Evolutionary conservation across 2,329 filamentous ascomycete species (phyloP), one percentile per base, ranked within the genome.

Genomic region (Pseudodiploospora longispora): DNA sequence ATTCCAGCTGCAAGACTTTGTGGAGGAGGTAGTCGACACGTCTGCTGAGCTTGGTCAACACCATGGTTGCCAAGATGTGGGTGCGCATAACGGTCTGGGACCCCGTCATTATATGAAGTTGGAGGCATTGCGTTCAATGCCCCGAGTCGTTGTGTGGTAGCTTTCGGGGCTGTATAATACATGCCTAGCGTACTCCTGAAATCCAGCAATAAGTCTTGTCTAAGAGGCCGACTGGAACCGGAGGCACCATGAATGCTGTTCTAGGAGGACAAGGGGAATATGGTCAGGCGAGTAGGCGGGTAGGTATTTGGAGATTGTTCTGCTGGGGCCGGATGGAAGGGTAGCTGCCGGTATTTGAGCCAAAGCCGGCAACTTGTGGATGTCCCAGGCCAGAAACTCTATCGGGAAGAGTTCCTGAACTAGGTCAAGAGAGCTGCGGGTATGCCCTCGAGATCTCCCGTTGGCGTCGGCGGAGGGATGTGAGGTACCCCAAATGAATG

Each of bases 1-100:
- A 37, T 39, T 40, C 50, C 55, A 10, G 50, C 48, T 36, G 55
- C 44, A 32, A 60, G 43, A 36, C 48, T 50, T 19, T 53, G 49
- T 4, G 58, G 55, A 31, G 59, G 51, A 40, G 59, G 60, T 5
- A 58, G 47, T 40, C 53, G 56, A 27, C 52, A 42, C 30, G 47
- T 41, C 38, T 64, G 55, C 10, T 54, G 59, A 36, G 53, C 51
- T 37, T 53, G 55, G 48, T 55, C 52, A 46, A 54, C 50, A 6
- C 55, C 44, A 46, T 59, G 57, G 44, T 51, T 51, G 31, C 59
- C 38, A 27, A 41, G 42, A 29, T 39, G 39, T 36, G 43, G 48
- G 46, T 44, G 42, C 42, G 39, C 36, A 12, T 53, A 50, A 36
- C 49, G 47, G 42, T 54, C 53, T 32, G 52, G 41, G 32, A 39